Percentiles rank a stretch among this genome's conserved stretches.
Evolutionary conservation across 2,329 filamentous ascomycete genomes (phyloP).

Genomic region (Niveomyces coronatus): DNA sequence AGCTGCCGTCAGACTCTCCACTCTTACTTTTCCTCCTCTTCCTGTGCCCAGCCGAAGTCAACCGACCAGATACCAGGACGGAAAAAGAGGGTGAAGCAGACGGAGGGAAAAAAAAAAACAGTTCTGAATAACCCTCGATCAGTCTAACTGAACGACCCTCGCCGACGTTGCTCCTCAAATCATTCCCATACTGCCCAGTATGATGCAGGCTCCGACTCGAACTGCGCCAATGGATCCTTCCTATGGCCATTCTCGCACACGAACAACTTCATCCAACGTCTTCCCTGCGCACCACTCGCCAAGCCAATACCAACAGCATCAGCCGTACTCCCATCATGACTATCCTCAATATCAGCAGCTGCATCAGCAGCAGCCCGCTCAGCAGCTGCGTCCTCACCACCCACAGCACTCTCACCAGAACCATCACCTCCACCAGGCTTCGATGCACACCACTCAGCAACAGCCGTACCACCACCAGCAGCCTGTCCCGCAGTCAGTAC

Average conservation of each 20-base stretch:
- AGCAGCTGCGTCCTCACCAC: slow-evolving; percentile 6
- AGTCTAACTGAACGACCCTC: slow-evolving; percentile 1
- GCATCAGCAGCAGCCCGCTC: neutral
- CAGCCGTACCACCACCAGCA: slow-evolving; percentile 21
- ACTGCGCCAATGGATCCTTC: slow-evolving; percentile 23
- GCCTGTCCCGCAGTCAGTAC: slow-evolving; percentile 21
- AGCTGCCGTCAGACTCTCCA: no score
- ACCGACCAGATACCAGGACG: neutral
- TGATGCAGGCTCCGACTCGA: slow-evolving; percentile 12
- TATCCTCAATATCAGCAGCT: neutral
- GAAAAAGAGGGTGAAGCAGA: neutral
- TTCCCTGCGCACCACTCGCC: slow-evolving; percentile 30
- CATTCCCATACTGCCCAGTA: neutral
- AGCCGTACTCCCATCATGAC: neutral
- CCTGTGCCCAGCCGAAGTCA: neutral
- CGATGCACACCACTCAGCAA: slow-evolving; percentile 13
- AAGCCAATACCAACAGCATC: neutral
- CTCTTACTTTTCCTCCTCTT: neutral
- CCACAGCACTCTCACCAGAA: slow-evolving; percentile 3
- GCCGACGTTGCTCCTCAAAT: neutral
- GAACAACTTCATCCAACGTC: slow-evolving; percentile 46
- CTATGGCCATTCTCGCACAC: slow-evolving; percentile 44
- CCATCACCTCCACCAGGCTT: neutral
- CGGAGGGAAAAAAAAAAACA: neutral
- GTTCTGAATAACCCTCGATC: neutral